Conservation (phyloP, 2,329 filamentous ascomycete genomes). For the Sordariomycetes sp. region DNA sequence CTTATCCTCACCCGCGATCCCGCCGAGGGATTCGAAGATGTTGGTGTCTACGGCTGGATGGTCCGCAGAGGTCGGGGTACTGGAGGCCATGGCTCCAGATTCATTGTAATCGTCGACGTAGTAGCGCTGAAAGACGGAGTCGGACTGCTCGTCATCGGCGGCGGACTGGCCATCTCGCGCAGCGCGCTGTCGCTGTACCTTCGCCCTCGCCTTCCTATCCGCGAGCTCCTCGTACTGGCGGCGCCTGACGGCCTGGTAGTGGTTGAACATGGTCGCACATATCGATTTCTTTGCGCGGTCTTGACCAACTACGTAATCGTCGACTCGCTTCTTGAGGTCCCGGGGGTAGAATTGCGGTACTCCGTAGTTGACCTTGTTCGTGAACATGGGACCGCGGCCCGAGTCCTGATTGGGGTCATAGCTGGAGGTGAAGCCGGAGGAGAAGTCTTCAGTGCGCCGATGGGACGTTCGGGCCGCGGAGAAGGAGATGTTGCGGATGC, state of each 20-base stretch:
- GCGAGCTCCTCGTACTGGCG: slow-evolving; percentile 65
- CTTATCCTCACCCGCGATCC: slow-evolving; percentile 27
- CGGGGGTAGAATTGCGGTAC: slow-evolving; percentile 51
- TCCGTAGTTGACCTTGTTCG: slow-evolving; percentile 37
- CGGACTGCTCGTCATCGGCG: slow-evolving; percentile 11
- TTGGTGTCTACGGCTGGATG: slow-evolving; percentile 4
- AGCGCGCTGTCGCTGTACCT: slow-evolving; percentile 56
- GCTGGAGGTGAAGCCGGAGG: slow-evolving; percentile 38
- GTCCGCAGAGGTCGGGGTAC: neutral
- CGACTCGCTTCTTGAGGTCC: slow-evolving; percentile 76
- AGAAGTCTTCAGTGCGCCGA: slow-evolving; percentile 34
- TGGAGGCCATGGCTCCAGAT: neutral
- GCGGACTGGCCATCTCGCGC: slow-evolving; percentile 36
- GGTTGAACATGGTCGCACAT: slow-evolving; percentile 88
- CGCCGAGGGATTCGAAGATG: slow-evolving; percentile 28
- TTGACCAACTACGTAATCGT: slow-evolving; percentile 94
- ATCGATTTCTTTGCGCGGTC: slow-evolving; percentile 89
- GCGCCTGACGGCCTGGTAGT: slow-evolving; percentile 79
- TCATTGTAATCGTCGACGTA: slow-evolving; percentile 2
- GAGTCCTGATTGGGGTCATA: slow-evolving; percentile 41
- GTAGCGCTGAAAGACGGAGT: neutral
- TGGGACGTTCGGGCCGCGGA: slow-evolving; percentile 8
- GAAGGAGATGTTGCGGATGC: slow-evolving; percentile 13
- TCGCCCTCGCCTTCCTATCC: slow-evolving; percentile 43
- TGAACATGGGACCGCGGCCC: slow-evolving; percentile 47